Evolutionary conservation across 73 alveolate species (phyloP).

Genomic region (Stentor roeselii): DNA sequence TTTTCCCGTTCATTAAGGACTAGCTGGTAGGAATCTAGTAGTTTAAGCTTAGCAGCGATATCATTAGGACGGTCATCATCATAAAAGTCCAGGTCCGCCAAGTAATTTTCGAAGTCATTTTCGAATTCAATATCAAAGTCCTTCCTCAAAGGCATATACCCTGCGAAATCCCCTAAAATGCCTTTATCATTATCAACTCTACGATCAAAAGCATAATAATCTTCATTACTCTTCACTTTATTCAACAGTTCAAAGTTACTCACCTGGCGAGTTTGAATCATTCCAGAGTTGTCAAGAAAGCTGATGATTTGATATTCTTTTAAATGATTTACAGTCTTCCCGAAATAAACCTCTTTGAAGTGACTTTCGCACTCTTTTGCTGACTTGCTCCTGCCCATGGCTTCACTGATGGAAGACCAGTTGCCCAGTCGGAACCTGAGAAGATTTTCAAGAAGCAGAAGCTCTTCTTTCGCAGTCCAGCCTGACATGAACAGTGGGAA

Average conservation of each 20-base stretch:
- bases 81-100: conserved; percentile 81
- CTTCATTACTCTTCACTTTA: neutral
- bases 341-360: conserved; percentile 30
- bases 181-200: neutral
- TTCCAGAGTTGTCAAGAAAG: neutral
- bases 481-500: conserved; percentile 74
- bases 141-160: conserved; percentile 90
- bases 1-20: conserved; percentile 82
- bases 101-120: conserved; percentile 74
- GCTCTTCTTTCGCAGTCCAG: conserved; percentile 86
- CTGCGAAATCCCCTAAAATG: conserved; percentile 43
- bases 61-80: conserved; percentile 82
- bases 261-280: neutral
- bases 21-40: conserved; percentile 71
- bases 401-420: conserved; percentile 81
- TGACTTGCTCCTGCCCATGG: conserved; percentile 42
- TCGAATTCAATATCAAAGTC: conserved; percentile 88
- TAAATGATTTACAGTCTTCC: neutral
- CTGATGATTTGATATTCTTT: neutral
- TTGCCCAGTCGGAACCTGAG: conserved; percentile 78
- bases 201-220: neutral
- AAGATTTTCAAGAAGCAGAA: conserved; percentile 54
- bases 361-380: conserved; percentile 85
- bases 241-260: neutral
- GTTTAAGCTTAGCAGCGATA: conserved; percentile 65